phyloP scores from a whole-genome alignment of 2,329 filamentous ascomycete species.

The Aureobasidium sp. region DNA sequence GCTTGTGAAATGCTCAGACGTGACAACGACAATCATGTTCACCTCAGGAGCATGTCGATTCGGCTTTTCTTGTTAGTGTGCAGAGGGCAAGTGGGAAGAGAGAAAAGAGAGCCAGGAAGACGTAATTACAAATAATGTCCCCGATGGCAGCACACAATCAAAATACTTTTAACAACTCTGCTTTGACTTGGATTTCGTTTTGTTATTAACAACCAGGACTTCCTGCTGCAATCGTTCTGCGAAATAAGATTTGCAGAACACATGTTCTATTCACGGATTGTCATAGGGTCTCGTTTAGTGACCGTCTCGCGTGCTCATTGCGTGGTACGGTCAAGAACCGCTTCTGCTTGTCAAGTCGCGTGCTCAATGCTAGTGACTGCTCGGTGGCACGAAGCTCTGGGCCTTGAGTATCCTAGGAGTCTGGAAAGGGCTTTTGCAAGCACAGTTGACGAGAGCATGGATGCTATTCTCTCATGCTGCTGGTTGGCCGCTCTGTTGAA shows the following conservation, averaged over 20 bases:
- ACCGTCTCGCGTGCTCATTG: too few relatives aligned
- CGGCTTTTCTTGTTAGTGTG: background rate
- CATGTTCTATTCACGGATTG: too few relatives aligned
- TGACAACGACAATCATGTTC: background rate
- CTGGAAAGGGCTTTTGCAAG: background rate
- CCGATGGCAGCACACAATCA: background rate
- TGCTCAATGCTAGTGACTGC: background rate
- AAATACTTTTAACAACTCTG: background rate
- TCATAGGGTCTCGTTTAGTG: too few relatives aligned
- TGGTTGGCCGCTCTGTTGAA: conserved; percentile 27
- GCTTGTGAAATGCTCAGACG: background rate
- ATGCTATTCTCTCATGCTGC: background rate
- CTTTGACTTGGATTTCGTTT: background rate
- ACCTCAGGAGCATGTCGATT: background rate
- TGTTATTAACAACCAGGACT: background rate
- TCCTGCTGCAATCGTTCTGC: background rate
- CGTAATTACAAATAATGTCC: background rate
- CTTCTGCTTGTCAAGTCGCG: background rate
- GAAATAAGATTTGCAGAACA: background rate
- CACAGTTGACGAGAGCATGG: background rate
- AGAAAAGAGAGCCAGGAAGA: background rate
- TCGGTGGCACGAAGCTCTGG: background rate
- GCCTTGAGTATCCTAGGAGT: background rate
- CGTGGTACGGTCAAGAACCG: background rate
- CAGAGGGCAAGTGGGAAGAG: background rate